Conservation (phyloP, 805 yeast species). For the Vanderwaltozyma tropicalis region DNA sequence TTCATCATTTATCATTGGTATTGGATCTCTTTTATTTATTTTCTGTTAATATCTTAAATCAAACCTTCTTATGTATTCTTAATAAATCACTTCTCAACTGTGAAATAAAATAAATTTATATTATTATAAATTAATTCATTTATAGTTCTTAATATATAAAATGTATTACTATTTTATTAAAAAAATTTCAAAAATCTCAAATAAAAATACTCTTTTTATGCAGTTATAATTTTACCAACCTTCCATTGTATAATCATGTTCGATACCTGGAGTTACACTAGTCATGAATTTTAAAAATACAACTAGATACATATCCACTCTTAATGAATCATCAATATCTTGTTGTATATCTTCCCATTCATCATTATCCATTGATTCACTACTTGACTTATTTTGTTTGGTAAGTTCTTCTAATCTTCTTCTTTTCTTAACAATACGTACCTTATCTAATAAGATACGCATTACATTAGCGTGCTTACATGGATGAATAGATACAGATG, state of each 20-base stretch:
- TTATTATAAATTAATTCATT: no score
- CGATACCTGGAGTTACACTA: constrained; percentile 95
- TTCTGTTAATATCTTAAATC: no score
- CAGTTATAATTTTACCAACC: constrained; percentile 47
- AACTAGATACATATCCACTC: constrained; percentile 86
- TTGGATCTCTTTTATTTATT: no score
- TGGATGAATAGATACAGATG: constrained; percentile 84
- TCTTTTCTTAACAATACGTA: constrained; percentile 40
- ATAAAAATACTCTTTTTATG: no score
- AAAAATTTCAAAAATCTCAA: background rate
- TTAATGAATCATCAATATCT: constrained; percentile 38
- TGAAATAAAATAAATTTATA: background rate
- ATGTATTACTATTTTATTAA: no score
- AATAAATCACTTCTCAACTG: no score
- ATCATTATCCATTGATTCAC: constrained; percentile 24
- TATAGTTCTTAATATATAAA: background rate
- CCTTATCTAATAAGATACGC: constrained; percentile 73
- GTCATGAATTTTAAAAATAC: constrained; percentile 89
- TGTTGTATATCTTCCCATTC: constrained; percentile 49
- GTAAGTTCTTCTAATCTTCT: constrained; percentile 37
- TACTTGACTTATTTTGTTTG: constrained; percentile 30
- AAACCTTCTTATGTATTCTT: no score
- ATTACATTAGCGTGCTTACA: constrained; percentile 92
- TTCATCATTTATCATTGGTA: constrained; percentile 18
- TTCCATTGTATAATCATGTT: constrained; percentile 97